A percentile compares a stretch with the other conserved stretches of the same genome.
phyloP scores from a whole-genome alignment of 495 filamentous ascomycete species.

The Astrothelium subdiscretum region DNA sequence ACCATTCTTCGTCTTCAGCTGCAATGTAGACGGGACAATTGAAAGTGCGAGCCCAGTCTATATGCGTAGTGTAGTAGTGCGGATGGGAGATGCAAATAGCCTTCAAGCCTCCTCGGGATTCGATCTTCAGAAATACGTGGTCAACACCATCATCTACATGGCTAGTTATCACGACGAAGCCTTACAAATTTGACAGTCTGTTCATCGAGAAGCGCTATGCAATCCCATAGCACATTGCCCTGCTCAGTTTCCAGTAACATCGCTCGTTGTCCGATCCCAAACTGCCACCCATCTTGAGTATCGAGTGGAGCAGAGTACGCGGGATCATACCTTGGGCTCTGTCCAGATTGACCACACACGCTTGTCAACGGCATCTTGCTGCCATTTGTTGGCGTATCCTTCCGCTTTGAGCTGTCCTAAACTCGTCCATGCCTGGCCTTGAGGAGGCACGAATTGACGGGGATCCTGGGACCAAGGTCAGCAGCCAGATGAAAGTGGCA shows the following conservation, averaged over 20 bases:
- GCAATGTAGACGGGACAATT: conserved; percentile 52
- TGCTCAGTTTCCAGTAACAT: conserved; percentile 47
- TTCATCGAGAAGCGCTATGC: conserved; percentile 51
- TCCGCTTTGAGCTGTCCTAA: conserved; percentile 3
- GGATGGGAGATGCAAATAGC: conserved; percentile 72
- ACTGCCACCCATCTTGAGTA: conserved; percentile 10
- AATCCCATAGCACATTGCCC: conserved; percentile 68
- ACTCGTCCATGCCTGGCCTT: conserved; percentile 21
- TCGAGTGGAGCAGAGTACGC: background rate
- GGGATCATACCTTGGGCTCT: conserved; percentile 36
- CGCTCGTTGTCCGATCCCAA: conserved; percentile 62
- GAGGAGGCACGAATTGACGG: conserved; percentile 49
- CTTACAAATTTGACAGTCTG: conserved; percentile 37
- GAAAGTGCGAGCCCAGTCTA: conserved; percentile 55
- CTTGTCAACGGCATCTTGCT: conserved; percentile 26
- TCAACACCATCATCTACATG: background rate
- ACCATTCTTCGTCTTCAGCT: conserved; percentile 51
- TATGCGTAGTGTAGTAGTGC: conserved; percentile 63
- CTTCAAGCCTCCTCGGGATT: conserved; percentile 44
- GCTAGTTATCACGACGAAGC: background rate
- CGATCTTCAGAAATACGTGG: conserved; percentile 14
- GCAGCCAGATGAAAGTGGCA: background rate
- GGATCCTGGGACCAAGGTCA: conserved; percentile 35
- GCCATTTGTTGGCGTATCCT: conserved; percentile 29
- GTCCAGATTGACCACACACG: conserved; percentile 44